Percentiles rank a stretch among this genome's conserved stretches.
Conservation (phyloP, 257 asterid species). For the Przewalskia tangutica region DNA sequence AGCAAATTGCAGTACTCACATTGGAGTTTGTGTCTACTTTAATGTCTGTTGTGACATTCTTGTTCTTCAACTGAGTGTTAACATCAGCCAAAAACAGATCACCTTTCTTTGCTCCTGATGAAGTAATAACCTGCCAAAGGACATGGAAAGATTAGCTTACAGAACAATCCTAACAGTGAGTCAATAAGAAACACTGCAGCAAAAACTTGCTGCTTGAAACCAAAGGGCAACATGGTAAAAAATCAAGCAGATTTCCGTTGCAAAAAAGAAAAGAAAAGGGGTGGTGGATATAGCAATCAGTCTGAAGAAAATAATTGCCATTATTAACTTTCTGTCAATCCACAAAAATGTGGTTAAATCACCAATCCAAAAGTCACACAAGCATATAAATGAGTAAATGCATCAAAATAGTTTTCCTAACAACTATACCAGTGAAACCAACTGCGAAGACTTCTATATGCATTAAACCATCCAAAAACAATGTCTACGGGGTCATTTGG, state of each 20-base stretch:
- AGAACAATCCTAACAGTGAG: background rate
- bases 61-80: constrained; percentile 43
- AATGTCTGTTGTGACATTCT: constrained; percentile 44
- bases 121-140: constrained; percentile 34
- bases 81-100: constrained; percentile 43
- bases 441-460: background rate
- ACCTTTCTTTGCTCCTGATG: constrained; percentile 54
- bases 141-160: background rate
- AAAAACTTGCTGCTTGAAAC: no score
- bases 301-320: background rate
- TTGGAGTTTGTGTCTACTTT: constrained; percentile 49
- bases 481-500: no score
- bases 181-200: background rate
- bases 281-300: background rate
- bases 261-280: background rate
- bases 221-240: no score
- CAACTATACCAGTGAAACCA: background rate
- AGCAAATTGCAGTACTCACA: background rate
- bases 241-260: background rate
- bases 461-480: background rate
- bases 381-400: background rate
- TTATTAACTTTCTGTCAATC: background rate
- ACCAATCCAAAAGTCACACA: background rate
- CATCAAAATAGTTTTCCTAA: background rate
- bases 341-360: background rate